Evolutionary conservation across 2,329 filamentous ascomycete genomes (phyloP).

Genomic region (Cercospora citrullina): DNA sequence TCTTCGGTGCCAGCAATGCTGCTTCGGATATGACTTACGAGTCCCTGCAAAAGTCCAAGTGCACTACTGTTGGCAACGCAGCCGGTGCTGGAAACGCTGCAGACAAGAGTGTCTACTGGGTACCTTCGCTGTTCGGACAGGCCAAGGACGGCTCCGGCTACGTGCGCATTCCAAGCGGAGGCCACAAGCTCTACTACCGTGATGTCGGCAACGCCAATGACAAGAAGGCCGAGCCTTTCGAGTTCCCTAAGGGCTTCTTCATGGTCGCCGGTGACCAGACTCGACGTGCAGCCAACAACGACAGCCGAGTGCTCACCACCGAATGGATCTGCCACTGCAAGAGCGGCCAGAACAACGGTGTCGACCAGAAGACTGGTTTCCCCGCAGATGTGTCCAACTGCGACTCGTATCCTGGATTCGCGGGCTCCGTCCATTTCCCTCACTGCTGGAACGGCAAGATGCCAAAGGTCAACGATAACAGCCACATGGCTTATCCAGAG

Average conservation of each 20-base stretch:
- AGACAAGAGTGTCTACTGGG: constrained; percentile 77
- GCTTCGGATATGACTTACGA: constrained; percentile 61
- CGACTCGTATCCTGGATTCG: constrained; percentile 55
- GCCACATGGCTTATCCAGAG: constrained; percentile 64
- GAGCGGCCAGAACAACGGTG: constrained; percentile 44
- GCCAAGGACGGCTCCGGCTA: constrained; percentile 63
- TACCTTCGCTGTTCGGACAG: constrained; percentile 68
- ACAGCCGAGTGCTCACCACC: constrained; percentile 40
- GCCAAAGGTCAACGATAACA: constrained; percentile 30
- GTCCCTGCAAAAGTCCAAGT: constrained; percentile 61
- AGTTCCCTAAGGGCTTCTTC: constrained; percentile 70
- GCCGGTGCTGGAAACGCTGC: constrained; percentile 45
- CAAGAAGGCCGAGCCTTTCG: constrained; percentile 64
- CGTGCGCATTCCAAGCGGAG: constrained; percentile 57
- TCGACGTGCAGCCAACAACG: constrained; percentile 57
- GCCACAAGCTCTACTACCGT: constrained; percentile 74
- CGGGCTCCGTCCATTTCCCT: constrained; percentile 69
- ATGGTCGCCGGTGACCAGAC: constrained; percentile 67
- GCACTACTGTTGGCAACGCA: constrained; percentile 33
- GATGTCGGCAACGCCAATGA: constrained; percentile 44
- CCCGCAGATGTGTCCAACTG: constrained; percentile 70
- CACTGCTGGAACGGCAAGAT: constrained; percentile 68
- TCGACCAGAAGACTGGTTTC: constrained; percentile 47
- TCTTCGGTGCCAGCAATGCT: constrained; percentile 70
- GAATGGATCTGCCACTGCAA: constrained; percentile 58